Evolutionary conservation across 139 green algal genomes (phyloP).

Genomic region (Raphidocelis subcapitata): DNA sequence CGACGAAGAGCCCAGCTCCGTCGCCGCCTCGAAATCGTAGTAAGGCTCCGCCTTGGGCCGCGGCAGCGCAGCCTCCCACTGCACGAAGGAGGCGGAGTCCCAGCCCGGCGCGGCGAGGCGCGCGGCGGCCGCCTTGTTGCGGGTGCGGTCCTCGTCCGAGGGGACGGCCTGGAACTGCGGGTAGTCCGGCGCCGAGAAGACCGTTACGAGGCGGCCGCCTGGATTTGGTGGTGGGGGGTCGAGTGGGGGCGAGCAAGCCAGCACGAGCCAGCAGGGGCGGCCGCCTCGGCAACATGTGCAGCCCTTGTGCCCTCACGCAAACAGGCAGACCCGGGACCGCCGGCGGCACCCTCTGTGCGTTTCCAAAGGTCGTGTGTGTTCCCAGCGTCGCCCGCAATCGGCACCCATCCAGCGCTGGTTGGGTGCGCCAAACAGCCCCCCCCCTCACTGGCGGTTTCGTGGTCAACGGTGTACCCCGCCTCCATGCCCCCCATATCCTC

Average conservation of each 20-base stretch:
- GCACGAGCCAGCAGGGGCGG: neutral
- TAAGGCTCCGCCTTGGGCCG: slow-evolving; percentile 30
- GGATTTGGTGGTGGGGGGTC: neutral
- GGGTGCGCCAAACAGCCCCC: no score
- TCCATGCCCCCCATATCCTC: slow-evolving; percentile 31
- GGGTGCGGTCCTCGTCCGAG: slow-evolving; percentile 32
- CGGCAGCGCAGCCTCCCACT: slow-evolving; percentile 64
- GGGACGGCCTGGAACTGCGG: slow-evolving; percentile 50
- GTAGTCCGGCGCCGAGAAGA: slow-evolving; percentile 94
- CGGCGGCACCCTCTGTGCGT: neutral
- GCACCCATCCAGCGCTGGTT: no score
- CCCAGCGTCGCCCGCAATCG: no score
- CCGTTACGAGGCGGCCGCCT: slow-evolving; percentile 77
- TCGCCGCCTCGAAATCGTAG: no score
- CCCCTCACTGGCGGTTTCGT: slow-evolving; percentile 62
- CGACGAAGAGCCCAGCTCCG: no score
- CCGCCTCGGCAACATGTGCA: neutral
- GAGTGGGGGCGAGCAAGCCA: neutral
- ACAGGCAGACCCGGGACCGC: neutral
- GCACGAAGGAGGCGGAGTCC: slow-evolving; percentile 43
- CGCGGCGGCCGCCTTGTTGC: slow-evolving; percentile 74
- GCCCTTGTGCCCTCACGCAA: neutral
- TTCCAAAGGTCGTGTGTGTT: neutral
- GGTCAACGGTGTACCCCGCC: slow-evolving; percentile 83
- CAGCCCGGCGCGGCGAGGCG: slow-evolving; percentile 61